Conservation (phyloP, 1,284 basidiomycete species). For the Laetiporus sulphureus region DNA sequence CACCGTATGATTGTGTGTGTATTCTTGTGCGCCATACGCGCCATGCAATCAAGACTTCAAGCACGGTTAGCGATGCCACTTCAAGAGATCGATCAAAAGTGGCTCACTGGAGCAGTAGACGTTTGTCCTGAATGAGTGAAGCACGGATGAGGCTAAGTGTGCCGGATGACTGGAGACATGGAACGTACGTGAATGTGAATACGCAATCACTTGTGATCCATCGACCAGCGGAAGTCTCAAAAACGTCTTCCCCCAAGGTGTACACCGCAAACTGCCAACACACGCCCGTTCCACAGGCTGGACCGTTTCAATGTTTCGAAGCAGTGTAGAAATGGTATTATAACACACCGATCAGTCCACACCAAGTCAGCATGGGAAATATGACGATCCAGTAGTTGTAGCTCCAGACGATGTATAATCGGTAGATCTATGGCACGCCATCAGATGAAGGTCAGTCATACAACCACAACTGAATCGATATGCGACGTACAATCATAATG, state of each 20-base stretch:
- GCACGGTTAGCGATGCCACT: no score
- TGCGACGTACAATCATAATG: conserved; percentile 4
- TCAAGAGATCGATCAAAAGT: no score
- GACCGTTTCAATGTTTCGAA: no score
- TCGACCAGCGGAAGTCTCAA: conserved; percentile 4
- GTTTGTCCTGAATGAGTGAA: conserved; percentile 1
- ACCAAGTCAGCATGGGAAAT: conserved; percentile 2
- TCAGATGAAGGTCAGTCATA: neutral
- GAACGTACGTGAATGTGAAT: conserved; percentile 4
- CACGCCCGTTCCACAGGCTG: conserved; percentile 1
- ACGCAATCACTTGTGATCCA: conserved; percentile 7
- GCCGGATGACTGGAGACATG: no score
- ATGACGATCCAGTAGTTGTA: conserved; percentile 3
- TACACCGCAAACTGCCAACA: conserved; percentile 5
- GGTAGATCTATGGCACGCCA: conserved; percentile 1
- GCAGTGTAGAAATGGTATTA: no score
- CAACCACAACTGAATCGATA: no score
- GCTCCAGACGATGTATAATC: conserved; percentile 4
- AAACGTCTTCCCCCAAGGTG: conserved; percentile 3
- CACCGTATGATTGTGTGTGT: conserved; percentile 2
- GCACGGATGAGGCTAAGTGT: neutral
- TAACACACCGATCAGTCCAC: conserved; percentile 2
- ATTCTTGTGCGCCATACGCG: conserved; percentile 5
- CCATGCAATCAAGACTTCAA: conserved; percentile 2
- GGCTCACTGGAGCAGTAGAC: conserved; percentile 2